Percentiles rank a stretch among this genome's conserved stretches.
These are phyloP conservation scores for Pichia scutulata DNA, from an alignment of 805 yeast genomes.

Conservation along the genomic window DNA sequence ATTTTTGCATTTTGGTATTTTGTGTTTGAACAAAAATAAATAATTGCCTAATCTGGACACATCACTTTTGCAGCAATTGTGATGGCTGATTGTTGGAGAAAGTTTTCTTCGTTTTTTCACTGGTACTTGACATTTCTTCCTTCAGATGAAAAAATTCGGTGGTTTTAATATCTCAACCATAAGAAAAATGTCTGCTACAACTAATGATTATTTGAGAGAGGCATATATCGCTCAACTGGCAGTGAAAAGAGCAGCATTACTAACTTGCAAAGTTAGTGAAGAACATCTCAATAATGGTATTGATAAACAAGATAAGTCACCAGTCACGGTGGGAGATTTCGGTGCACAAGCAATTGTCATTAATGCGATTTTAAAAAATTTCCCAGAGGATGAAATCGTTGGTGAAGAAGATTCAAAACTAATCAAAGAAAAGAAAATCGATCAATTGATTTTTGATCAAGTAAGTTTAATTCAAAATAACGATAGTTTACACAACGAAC, in stretches of 20 bases:
- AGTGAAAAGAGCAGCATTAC: slow-evolving; percentile 74
- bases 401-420: slow-evolving; percentile 89
- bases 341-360: slow-evolving; percentile 93
- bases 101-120: neutral
- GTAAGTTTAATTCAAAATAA: slow-evolving; percentile 45
- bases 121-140: neutral
- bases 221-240: slow-evolving; percentile 79
- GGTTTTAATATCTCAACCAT: neutral
- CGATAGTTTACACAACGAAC: slow-evolving; percentile 28
- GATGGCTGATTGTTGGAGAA: neutral
- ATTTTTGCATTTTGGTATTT: too few species aligned
- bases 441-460: slow-evolving; percentile 49
- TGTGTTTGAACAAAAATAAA: too few species aligned
- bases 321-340: slow-evolving; percentile 94
- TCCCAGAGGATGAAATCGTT: slow-evolving; percentile 80
- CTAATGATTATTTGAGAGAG: slow-evolving; percentile 47
- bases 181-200: neutral
- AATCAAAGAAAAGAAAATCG: slow-evolving; percentile 47
- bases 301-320: slow-evolving; percentile 82
- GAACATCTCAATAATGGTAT: slow-evolving; percentile 44
- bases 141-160: neutral
- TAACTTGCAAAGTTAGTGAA: slow-evolving; percentile 60
- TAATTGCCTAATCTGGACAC: neutral
- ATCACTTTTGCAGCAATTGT: neutral
- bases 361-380: slow-evolving; percentile 67